phyloP scores from a whole-genome alignment of 176 grass and related monocot species.

The Juncus effusus region DNA sequence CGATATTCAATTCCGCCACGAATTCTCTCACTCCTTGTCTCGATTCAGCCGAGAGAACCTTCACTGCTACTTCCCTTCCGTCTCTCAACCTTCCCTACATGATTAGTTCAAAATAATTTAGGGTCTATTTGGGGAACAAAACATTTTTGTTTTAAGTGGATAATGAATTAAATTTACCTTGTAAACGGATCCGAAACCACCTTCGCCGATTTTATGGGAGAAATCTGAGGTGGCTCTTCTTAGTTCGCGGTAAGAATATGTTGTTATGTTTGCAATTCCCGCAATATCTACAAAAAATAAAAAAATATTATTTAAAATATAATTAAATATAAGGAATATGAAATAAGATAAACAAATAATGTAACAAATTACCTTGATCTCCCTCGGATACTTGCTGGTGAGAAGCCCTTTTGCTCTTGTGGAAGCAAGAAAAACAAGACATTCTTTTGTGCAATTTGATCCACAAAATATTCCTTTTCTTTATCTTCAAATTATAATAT shows the following conservation, averaged over 20 bases:
- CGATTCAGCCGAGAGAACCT: slow-evolving; percentile 61
- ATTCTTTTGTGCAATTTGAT: slow-evolving; percentile 21
- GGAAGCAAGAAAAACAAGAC: slow-evolving; percentile 57
- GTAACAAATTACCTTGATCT: slow-evolving; percentile 26
- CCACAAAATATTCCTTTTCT: no score
- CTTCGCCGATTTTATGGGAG: slow-evolving; percentile 69
- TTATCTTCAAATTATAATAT: no score
- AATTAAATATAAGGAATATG: neutral
- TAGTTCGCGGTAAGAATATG: slow-evolving; percentile 53
- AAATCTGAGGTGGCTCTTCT: slow-evolving; percentile 54
- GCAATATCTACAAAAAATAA: slow-evolving; percentile 38
- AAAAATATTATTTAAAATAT: neutral
- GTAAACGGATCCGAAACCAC: slow-evolving; percentile 67
- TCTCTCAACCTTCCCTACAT: slow-evolving; percentile 56
- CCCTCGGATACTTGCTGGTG: slow-evolving; percentile 12
- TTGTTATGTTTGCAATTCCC: slow-evolving; percentile 44
- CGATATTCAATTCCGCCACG: slow-evolving; percentile 49
- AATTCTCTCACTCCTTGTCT: slow-evolving; percentile 70
- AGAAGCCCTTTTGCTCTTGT: slow-evolving; percentile 31
- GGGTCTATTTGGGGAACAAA: neutral
- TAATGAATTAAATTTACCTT: slow-evolving; percentile 41
- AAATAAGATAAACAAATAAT: neutral
- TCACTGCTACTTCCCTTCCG: slow-evolving; percentile 67
- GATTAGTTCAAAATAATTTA: slow-evolving; percentile 13
- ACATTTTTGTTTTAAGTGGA: neutral